phyloP scores from a whole-genome alignment of 2,329 filamentous ascomycete genomes.

The Nemania serpens region DNA sequence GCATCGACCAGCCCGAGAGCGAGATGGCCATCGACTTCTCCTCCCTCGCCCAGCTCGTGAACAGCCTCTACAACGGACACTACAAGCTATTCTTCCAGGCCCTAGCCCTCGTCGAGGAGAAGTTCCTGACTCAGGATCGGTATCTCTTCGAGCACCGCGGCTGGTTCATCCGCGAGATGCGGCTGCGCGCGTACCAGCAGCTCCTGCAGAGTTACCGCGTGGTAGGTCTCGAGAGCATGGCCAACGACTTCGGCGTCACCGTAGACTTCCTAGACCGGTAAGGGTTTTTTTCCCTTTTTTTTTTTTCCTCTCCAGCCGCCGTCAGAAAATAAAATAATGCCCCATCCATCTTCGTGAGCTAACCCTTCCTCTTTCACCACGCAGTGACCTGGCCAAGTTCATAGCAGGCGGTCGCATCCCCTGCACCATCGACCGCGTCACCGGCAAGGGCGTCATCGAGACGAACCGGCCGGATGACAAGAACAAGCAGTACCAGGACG shows the following conservation, averaged over 20 bases:
- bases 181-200: conserved; percentile 93
- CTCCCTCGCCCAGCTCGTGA: conserved; percentile 83
- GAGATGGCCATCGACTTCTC: conserved; percentile 89
- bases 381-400: conserved; percentile 91
- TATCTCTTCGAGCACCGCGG: conserved; percentile 94
- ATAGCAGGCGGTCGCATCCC: conserved; percentile 93
- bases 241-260: conserved; percentile 92
- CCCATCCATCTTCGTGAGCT: too few relatives aligned
- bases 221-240: conserved; percentile 97
- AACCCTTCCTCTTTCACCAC: too few relatives aligned
- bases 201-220: conserved; percentile 96
- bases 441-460: conserved; percentile 95
- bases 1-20: conserved; percentile 71
- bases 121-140: conserved; percentile 90
- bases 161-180: conserved; percentile 99
- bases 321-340: too few relatives aligned
- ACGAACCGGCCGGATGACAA: conserved; percentile 98
- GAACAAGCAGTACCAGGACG: conserved; percentile 99
- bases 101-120: conserved; percentile 86
- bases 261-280: conserved; percentile 96
- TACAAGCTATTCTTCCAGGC: conserved; percentile 94
- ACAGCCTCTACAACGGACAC: conserved; percentile 89
- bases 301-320: too few relatives aligned
- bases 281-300: too few relatives aligned
- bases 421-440: conserved; percentile 96